phyloP scores from a whole-genome alignment of 2,329 filamentous ascomycete species.

The Colletotrichum sp. region DNA sequence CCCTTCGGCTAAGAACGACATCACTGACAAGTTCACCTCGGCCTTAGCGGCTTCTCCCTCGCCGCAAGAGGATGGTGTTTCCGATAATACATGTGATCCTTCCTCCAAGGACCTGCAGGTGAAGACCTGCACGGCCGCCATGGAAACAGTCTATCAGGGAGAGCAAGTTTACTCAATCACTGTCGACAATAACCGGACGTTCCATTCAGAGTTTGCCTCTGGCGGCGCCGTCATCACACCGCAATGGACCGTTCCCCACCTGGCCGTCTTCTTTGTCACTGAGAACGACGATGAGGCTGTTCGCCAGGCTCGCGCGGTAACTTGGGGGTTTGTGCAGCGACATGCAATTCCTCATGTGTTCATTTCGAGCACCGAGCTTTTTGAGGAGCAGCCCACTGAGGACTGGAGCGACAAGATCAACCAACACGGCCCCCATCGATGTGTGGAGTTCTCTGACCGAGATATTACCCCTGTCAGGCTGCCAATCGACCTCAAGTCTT shows the following conservation, averaged over 20 bases:
- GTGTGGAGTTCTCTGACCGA: slow-evolving; percentile 44
- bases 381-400: slow-evolving; percentile 36
- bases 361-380: slow-evolving; percentile 49
- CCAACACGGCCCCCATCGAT: slow-evolving; percentile 51
- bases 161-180: slow-evolving; percentile 39
- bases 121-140: slow-evolving; percentile 50
- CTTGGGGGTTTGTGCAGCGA: slow-evolving; percentile 51
- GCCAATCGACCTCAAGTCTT: slow-evolving; percentile 54
- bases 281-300: slow-evolving; percentile 44
- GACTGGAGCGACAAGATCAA: slow-evolving; percentile 41
- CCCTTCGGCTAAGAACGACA: slow-evolving; percentile 41
- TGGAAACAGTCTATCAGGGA: slow-evolving; percentile 31
- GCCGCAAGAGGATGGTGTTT: slow-evolving; percentile 22
- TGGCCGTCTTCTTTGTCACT: slow-evolving; percentile 55
- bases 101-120: slow-evolving; percentile 40
- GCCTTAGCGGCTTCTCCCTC: slow-evolving; percentile 45
- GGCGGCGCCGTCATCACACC: slow-evolving; percentile 45
- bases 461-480: slow-evolving; percentile 42
- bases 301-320: slow-evolving; percentile 43
- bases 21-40: slow-evolving; percentile 53
- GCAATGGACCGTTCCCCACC: slow-evolving; percentile 51
- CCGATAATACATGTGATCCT: background rate
- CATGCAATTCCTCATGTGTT: slow-evolving; percentile 53
- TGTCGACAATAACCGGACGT: slow-evolving; percentile 42
- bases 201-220: slow-evolving; percentile 38